phyloP scores from a whole-genome alignment of 2,329 filamentous ascomycete species.

The Ilyonectria destructans region DNA sequence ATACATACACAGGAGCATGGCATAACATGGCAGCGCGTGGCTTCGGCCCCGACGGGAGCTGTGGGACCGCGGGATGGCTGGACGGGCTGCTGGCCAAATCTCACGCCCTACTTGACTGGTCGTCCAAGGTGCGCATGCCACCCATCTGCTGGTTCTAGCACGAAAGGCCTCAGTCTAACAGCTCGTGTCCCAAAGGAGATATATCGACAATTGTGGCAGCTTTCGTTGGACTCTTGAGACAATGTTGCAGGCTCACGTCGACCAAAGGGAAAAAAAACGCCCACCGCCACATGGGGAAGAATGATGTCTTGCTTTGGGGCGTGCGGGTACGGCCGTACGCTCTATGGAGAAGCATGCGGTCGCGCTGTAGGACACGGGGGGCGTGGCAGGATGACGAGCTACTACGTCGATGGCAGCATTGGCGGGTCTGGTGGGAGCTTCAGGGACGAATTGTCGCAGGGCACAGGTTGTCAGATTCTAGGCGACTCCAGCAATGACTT shows the following conservation, averaged over 20 bases:
- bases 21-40: conserved; percentile 26
- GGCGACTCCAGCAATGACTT: not conserved
- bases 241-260: conserved; percentile 5
- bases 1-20: not conserved
- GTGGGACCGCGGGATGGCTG: conserved; percentile 25
- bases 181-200: conserved; percentile 9
- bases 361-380: conserved; percentile 16
- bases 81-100: conserved; percentile 17
- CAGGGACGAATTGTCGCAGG: not conserved
- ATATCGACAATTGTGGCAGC: not conserved
- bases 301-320: conserved; percentile 43
- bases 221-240: not conserved
- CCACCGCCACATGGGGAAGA: conserved; percentile 40
- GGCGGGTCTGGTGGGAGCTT: not conserved
- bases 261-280: conserved; percentile 26
- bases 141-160: conserved; percentile 17
- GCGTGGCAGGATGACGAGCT: conserved; percentile 12
- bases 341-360: conserved; percentile 18
- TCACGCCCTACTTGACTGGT: conserved; percentile 17
- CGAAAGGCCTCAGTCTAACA: not conserved
- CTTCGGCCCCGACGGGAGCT: conserved; percentile 29
- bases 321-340: conserved; percentile 29
- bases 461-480: not conserved
- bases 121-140: conserved; percentile 22
- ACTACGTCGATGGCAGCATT: conserved; percentile 3